Conservation (phyloP, 768 basidiomycete species). For the Lactifluus volemus region DNA sequence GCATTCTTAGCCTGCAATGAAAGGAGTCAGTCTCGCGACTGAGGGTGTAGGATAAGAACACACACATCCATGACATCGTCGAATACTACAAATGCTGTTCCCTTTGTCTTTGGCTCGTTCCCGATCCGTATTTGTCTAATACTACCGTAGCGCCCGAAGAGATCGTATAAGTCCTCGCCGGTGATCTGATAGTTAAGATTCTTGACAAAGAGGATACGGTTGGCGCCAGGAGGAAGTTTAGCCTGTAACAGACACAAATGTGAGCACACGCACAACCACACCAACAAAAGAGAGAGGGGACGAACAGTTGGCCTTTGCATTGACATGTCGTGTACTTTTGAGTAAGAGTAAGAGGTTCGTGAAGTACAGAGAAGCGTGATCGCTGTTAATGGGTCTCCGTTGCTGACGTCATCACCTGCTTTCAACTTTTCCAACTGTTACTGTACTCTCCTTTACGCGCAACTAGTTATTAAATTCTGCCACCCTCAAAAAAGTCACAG, state of each 20-base stretch:
- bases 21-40: constrained; percentile 5
- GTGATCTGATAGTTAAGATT: constrained; percentile 90
- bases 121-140: constrained; percentile 94
- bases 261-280: not conserved
- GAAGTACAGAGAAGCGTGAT: no score
- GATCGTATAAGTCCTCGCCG: constrained; percentile 90
- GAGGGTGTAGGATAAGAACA: constrained; percentile 7
- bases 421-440: no score
- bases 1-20: constrained; percentile 82
- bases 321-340: constrained; percentile 38
- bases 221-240: constrained; percentile 87
- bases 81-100: constrained; percentile 94
- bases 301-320: constrained; percentile 62
- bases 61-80: constrained; percentile 93
- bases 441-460: no score
- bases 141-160: constrained; percentile 95
- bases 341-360: not conserved
- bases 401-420: not conserved
- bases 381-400: not conserved
- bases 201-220: constrained; percentile 88
- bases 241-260: constrained; percentile 34
- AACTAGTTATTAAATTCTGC: no score
- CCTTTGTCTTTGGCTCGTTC: constrained; percentile 84
- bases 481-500: no score
- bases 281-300: constrained; percentile 1